Evolutionary conservation across 805 yeast genomes (phyloP), one percentile per base, ranked within the genome.

Genomic region (Millerago galiae): DNA sequence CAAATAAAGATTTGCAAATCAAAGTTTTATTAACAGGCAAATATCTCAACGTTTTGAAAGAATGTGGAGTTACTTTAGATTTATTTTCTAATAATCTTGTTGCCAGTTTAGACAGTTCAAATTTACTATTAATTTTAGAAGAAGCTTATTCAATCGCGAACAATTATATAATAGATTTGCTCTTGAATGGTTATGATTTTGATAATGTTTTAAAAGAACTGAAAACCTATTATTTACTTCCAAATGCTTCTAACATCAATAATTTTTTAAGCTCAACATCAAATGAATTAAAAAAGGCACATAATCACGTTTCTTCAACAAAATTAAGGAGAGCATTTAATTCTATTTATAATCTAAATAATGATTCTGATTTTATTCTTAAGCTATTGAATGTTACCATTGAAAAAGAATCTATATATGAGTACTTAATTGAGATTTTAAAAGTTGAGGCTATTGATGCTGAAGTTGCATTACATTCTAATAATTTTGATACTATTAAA

Each of bases 21-120:
- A 82, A 83, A 59, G 71, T 91, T 0, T 65, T 91, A 18, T 67
- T 79, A 39, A 86, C 96, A 0, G 99, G 99, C 2, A 90, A 88
- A 61, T 81, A 81, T 52, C 65, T 89, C 43, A 85, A 87, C 53
- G 81, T 91, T 3, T 68, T 84, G 35, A 72, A 77, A 42, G 78
- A 72, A 43, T 79, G 85, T 53, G 83, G 81, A 0, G 63, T 75
- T 3, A 53, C 52, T 0, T 11, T 54, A 34, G 54, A 53, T 34
- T n/a, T 50, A 10, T 53, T 51, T 18, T 42, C 50, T 3, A 41
- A 46, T 24, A 44, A 31, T n/a, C 29, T 58, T n/a, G 59, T 70
- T 17, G 58, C 66, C 41, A 51, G 58, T 35, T 42, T 66, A 54
- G 51, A 58, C 55, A 51, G 71, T 21, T 55, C 70, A 0, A 73